Evolutionary conservation across 176 grass and related monocot genomes (phyloP), one percentile per base, ranked within the genome.

Genomic region (Hordeum marinum): DNA sequence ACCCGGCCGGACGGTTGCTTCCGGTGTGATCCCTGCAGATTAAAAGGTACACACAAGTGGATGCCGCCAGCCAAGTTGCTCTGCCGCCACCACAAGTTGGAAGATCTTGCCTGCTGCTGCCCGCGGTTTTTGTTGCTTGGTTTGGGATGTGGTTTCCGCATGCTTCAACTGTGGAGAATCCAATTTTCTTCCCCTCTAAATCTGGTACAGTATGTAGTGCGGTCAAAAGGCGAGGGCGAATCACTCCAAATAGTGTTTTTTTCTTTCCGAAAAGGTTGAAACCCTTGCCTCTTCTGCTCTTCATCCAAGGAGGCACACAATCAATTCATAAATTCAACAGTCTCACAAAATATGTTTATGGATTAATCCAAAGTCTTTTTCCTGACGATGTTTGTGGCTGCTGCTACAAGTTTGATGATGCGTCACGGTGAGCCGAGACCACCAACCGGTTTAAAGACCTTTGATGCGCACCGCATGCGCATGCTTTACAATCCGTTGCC

Each of bases 61-160:
- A 29, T 60, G 59, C 40, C 37, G 57, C 23, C 57, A 62, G 6
- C 76, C 66, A 70, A 70, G 36, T 29, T 63, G 77, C 58, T 11
- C 23, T 13, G 8, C 39, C 52, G 7, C 21, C 54, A 9, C 52
- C 77, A 41, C 74, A 2, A 24, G 37, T 6, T 1, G 67, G 11
- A 81, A 50, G 59, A 79, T 63, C 58, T 61, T 3, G 60, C 39
- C 61, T 8, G 45, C 43, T 21, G 64, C 45, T 39, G 15, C 80
- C 80, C 80, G n/a, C 46, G 31, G 64, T 64, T 82, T 82, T 39
- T 1, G 64, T 11, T 55, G 65, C 80, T 58, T 68, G 80, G 64
- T 39, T 82, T 82, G 45, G 68, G n/a, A 46, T 2, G 13, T 37
- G 23, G 78, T 66, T 66, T 34, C 60, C 25, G 39, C 60, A 42